Percentiles rank a stretch among this genome's conserved stretches.
These are phyloP conservation scores for Neofusicoccum ribis DNA, from an alignment of 2,329 filamentous ascomycete species.

Conservation along the genomic window DNA sequence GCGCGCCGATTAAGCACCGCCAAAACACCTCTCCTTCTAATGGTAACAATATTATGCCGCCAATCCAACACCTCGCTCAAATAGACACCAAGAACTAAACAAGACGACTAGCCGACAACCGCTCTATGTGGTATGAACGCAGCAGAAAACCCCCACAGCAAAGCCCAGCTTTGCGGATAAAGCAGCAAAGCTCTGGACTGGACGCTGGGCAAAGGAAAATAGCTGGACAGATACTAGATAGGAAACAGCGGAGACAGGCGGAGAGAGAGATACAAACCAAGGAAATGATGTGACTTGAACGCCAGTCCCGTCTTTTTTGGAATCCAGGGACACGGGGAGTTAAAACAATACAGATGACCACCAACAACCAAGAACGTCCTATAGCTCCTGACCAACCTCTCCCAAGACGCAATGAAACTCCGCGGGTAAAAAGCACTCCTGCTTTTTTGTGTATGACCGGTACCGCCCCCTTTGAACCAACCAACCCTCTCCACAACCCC, in stretches of 20 bases:
- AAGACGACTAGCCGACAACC: neutral
- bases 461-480: slow-evolving; percentile 10
- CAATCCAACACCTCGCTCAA: neutral
- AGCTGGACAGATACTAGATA: neutral
- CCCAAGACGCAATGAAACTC: slow-evolving; percentile 8
- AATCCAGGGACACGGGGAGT: neutral
- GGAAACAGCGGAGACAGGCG: neutral
- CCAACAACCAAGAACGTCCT: neutral
- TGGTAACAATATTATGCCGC: neutral
- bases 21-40: neutral
- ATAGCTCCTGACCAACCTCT: slow-evolving; percentile 5
- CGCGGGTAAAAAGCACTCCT: slow-evolving; percentile 6
- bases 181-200: neutral
- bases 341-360: neutral
- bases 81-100: neutral
- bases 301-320: slow-evolving; percentile 16
- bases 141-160: neutral
- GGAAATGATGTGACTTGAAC: neutral
- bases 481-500: slow-evolving; percentile 6
- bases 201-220: neutral
- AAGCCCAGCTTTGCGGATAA: slow-evolving; percentile 7
- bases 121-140: slow-evolving; percentile 10
- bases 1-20: neutral
- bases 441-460: slow-evolving; percentile 17
- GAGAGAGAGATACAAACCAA: neutral